Conservation (phyloP, 495 filamentous ascomycete species). For the Talaromyces nanjingensis region DNA sequence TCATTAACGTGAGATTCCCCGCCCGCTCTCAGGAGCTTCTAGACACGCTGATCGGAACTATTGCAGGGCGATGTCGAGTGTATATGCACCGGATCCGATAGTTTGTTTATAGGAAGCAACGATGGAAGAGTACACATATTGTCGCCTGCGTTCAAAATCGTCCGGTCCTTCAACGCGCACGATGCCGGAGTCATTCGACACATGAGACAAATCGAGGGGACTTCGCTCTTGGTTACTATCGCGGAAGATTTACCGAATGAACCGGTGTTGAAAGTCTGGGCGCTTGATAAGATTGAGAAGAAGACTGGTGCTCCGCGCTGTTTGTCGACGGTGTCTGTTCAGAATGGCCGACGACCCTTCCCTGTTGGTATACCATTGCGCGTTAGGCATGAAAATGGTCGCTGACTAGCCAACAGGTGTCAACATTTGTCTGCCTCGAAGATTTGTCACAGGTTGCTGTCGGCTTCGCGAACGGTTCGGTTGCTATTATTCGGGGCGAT, state of each 20-base stretch:
- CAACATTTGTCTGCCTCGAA: slow-evolving; percentile 77
- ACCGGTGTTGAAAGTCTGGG: slow-evolving; percentile 91
- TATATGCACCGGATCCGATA: slow-evolving; percentile 82
- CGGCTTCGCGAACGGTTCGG: slow-evolving; percentile 91
- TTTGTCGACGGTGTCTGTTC: slow-evolving; percentile 72
- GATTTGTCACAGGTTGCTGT: slow-evolving; percentile 88
- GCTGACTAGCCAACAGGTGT: slow-evolving; percentile 52
- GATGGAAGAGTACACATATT: slow-evolving; percentile 83
- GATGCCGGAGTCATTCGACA: slow-evolving; percentile 77
- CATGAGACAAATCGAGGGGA: slow-evolving; percentile 88
- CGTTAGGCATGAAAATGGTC: background rate
- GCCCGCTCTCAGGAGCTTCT: slow-evolving; percentile 29
- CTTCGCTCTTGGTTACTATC: slow-evolving; percentile 78
- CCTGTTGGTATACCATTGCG: slow-evolving; percentile 49
- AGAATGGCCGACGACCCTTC: slow-evolving; percentile 89
- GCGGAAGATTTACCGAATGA: slow-evolving; percentile 82
- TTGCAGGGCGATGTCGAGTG: slow-evolving; percentile 55
- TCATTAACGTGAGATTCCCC: slow-evolving; percentile 50
- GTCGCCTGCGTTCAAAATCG: slow-evolving; percentile 76
- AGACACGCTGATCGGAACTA: slow-evolving; percentile 1
- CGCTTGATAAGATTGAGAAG: slow-evolving; percentile 87
- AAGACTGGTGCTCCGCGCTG: slow-evolving; percentile 86
- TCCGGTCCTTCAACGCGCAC: slow-evolving; percentile 80
- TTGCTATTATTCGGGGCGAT: slow-evolving; percentile 89
- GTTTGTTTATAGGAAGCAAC: slow-evolving; percentile 77